These are phyloP conservation scores for Dendrobium huoshanense DNA, from an alignment of 106 monocot genomes.

Conservation along the genomic window DNA sequence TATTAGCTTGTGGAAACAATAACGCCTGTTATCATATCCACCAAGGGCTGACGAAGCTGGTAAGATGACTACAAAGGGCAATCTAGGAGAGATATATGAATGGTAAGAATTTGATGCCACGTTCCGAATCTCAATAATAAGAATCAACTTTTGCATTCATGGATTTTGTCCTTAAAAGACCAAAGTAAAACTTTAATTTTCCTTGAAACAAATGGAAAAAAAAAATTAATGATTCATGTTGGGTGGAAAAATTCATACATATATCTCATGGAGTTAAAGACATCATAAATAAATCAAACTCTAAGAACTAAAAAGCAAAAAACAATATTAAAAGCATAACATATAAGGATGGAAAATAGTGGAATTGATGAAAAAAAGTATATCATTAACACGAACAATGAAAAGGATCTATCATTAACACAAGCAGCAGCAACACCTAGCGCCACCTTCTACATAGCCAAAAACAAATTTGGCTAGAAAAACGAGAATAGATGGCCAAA, in stretches of 20 bases:
- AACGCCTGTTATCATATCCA: not conserved
- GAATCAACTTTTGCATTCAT: not conserved
- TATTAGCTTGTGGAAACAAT: not conserved
- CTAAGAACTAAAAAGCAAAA: not conserved
- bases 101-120: not conserved
- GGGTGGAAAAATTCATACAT: not conserved
- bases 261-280: not conserved
- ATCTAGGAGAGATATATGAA: not conserved
- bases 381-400: not conserved
- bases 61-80: not conserved
- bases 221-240: not conserved
- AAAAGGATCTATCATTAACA: not conserved
- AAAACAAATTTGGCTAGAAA: not conserved
- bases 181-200: not conserved
- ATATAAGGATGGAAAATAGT: not conserved
- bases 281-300: slow-evolving; percentile 1
- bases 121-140: not conserved
- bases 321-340: not conserved
- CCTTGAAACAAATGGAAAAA: not conserved
- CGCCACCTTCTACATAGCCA: not conserved
- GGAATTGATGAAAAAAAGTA: not conserved
- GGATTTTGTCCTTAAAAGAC: not conserved
- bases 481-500: not conserved
- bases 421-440: not conserved
- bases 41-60: not conserved